Percentiles rank a stretch among this genome's conserved stretches.
Conservation (phyloP, 352 stramenopile genomes). For the Plasmopara muralis region DNA sequence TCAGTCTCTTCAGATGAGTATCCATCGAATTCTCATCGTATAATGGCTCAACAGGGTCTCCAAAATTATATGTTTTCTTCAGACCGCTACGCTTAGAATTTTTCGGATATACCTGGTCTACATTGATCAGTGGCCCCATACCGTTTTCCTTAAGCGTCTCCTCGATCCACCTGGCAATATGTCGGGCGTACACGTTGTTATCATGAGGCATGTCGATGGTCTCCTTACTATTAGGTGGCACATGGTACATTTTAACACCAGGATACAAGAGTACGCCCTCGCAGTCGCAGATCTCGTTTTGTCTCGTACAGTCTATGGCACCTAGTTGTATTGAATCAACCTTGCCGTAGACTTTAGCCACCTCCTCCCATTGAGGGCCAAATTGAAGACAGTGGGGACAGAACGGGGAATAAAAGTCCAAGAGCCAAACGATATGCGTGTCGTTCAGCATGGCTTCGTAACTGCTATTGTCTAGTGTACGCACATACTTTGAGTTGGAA, state of each 20-base stretch:
- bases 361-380: slow-evolving; percentile 51
- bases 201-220: slow-evolving; percentile 30
- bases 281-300: slow-evolving; percentile 40
- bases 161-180: slow-evolving; percentile 64
- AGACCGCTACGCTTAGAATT: slow-evolving; percentile 22
- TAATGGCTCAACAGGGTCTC: slow-evolving; percentile 30
- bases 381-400: slow-evolving; percentile 73
- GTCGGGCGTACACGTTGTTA: slow-evolving; percentile 15
- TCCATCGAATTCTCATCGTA: slow-evolving; percentile 20
- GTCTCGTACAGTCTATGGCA: slow-evolving; percentile 59
- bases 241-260: slow-evolving; percentile 58
- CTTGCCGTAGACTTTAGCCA: slow-evolving; percentile 45
- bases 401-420: slow-evolving; percentile 79
- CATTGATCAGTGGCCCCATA: slow-evolving; percentile 41
- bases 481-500: slow-evolving; percentile 12
- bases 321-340: slow-evolving; percentile 44
- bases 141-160: slow-evolving; percentile 38
- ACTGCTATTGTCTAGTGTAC: slow-evolving; percentile 20
- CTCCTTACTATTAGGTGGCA: slow-evolving; percentile 25
- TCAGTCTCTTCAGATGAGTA: slow-evolving; percentile 52
- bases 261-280: slow-evolving; percentile 61
- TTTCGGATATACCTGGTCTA: slow-evolving; percentile 38
- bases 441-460: slow-evolving; percentile 39
- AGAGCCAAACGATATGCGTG: slow-evolving; percentile 52
- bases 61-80: slow-evolving; percentile 38